Percentiles rank a stretch among this genome's conserved stretches.
Conservation (phyloP, 2,329 filamentous ascomycete species). For the Epichloe gansuensis region DNA sequence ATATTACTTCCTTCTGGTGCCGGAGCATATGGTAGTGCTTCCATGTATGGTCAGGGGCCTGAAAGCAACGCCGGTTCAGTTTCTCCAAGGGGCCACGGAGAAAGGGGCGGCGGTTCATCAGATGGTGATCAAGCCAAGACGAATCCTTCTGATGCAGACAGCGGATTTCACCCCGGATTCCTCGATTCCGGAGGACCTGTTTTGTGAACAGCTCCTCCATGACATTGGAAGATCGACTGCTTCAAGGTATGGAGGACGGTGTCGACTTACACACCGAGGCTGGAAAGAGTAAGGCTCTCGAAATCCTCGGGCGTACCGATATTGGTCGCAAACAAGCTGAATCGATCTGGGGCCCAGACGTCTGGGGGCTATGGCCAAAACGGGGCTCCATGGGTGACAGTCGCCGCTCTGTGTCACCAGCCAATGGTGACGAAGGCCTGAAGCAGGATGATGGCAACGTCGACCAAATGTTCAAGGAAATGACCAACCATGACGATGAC, state of each 20-base stretch:
- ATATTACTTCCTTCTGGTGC: conserved; percentile 11
- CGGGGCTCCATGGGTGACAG: conserved; percentile 18
- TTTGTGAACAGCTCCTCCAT: conserved; percentile 26
- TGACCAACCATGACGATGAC: conserved; percentile 41
- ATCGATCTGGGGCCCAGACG: conserved; percentile 36
- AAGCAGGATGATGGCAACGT: conserved; percentile 34
- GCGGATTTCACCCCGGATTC: conserved; percentile 29
- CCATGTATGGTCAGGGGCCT: conserved; percentile 13
- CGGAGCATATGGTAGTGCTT: conserved; percentile 14
- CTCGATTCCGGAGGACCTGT: conserved; percentile 32
- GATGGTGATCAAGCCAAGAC: conserved; percentile 17
- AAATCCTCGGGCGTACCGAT: conserved; percentile 39
- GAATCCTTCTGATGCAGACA: conserved; percentile 29
- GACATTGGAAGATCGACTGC: conserved; percentile 38
- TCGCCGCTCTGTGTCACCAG: conserved; percentile 16
- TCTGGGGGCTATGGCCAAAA: conserved; percentile 26
- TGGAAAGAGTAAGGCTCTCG: conserved; percentile 38
- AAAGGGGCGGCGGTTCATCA: neutral
- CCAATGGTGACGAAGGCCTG: conserved; percentile 18
- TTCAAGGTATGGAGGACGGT: conserved; percentile 33
- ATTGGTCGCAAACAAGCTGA: conserved; percentile 37
- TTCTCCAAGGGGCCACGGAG: conserved; percentile 1
- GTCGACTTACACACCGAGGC: conserved; percentile 33
- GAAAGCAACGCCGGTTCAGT: conserved; percentile 7
- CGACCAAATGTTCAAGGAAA: conserved; percentile 43